These are phyloP conservation scores for Sporothrix variecibatus DNA, from an alignment of 2,329 filamentous ascomycete species.

Conservation along the genomic window DNA sequence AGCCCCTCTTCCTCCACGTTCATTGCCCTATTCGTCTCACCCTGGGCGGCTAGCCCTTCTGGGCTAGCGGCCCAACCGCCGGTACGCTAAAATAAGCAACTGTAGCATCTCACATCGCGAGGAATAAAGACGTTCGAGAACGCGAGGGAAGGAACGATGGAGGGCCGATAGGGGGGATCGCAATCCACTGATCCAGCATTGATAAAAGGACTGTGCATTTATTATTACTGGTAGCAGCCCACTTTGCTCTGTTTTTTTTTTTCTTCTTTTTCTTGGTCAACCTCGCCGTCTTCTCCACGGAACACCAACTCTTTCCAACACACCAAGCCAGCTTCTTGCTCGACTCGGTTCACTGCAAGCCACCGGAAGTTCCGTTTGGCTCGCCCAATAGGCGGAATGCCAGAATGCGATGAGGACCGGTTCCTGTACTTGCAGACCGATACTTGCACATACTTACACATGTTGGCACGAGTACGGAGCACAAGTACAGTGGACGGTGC, in stretches of 20 bases:
- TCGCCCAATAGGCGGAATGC: neutral
- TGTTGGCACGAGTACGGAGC: neutral
- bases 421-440: neutral
- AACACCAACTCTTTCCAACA: neutral
- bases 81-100: neutral
- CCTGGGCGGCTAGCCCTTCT: neutral
- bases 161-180: neutral
- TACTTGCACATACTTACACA: neutral
- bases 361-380: neutral
- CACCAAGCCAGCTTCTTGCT: neutral
- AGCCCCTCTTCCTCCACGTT: constrained; percentile 6
- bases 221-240: neutral
- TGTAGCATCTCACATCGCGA: neutral
- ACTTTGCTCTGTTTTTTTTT: neutral
- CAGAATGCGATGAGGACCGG: neutral
- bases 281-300: neutral
- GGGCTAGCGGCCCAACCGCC: neutral
- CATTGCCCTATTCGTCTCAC: neutral
- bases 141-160: neutral
- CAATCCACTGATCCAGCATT: neutral
- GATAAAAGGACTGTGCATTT: neutral
- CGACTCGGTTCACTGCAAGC: neutral
- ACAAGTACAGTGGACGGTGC: neutral
- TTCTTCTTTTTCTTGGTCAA: neutral
- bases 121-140: constrained; percentile 4